phyloP scores from a whole-genome alignment of 1,284 basidiomycete species.

The Rhodofomes roseus region DNA sequence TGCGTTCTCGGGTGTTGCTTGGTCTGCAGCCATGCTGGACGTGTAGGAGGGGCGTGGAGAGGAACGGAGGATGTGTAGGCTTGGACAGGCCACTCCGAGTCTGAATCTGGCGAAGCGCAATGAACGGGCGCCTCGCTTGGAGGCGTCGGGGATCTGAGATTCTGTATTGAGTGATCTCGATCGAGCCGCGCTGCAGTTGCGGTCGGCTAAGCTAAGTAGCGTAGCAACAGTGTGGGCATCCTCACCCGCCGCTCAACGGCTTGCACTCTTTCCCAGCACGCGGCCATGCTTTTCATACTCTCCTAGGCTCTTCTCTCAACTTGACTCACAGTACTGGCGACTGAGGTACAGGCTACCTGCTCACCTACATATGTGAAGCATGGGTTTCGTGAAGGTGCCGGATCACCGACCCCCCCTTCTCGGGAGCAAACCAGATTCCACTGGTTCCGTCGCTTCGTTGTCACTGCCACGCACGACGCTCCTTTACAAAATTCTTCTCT shows the following conservation, averaged over 20 bases:
- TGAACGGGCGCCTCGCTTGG: not conserved
- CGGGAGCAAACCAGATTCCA: not conserved
- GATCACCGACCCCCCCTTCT: slow-evolving; percentile 1
- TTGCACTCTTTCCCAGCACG: not conserved
- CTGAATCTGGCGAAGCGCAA: not conserved
- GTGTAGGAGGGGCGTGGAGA: not conserved
- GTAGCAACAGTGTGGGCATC: not conserved
- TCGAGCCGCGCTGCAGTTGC: not conserved
- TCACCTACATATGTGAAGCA: not conserved
- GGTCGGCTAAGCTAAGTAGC: not conserved
- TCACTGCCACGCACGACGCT: not conserved
- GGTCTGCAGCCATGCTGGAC: slow-evolving; percentile 2
- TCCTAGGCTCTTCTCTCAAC: not conserved
- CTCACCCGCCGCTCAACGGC: not conserved
- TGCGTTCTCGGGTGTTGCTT: slow-evolving; percentile 1
- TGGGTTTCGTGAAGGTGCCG: slow-evolving; percentile 5
- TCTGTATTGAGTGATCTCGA: slow-evolving; percentile 1
- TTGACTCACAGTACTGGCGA: not conserved
- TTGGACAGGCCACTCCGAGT: not conserved
- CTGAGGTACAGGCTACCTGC: not conserved
- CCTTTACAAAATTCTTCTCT: not conserved
- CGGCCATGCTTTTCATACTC: not conserved
- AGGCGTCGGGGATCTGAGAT: not conserved
- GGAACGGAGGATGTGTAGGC: not conserved
- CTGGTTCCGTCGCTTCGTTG: not conserved